These are phyloP conservation scores for Thinopyrum obtusiflorum DNA, from an alignment of 202 grass and related monocot genomes.

Conservation along the genomic window DNA sequence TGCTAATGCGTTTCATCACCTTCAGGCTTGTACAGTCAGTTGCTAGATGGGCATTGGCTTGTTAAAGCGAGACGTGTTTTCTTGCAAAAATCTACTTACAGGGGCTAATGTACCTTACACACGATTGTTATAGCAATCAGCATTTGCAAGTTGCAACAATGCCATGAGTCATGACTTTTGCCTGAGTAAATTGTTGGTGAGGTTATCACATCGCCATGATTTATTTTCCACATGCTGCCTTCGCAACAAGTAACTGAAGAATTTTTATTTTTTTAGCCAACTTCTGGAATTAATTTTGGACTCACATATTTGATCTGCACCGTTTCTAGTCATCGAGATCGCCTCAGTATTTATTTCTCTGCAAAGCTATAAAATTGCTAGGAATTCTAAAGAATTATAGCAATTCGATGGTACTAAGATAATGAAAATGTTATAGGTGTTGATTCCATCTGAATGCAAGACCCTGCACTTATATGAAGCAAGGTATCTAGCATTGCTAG, in stretches of 20 bases:
- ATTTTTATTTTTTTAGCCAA: slow-evolving; percentile 10
- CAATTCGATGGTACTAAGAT: slow-evolving; percentile 17
- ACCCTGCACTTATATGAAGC: slow-evolving; percentile 93
- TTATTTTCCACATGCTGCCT: background rate
- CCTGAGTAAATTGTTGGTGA: background rate
- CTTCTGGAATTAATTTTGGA: background rate
- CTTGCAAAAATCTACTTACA: background rate
- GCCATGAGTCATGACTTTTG: slow-evolving; percentile 3
- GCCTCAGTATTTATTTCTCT: background rate
- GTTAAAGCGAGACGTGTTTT: background rate
- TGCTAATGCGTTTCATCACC: background rate
- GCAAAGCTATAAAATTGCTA: background rate
- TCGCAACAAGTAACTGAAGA: background rate
- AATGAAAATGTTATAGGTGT: slow-evolving; percentile 47
- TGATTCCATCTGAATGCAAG: slow-evolving; percentile 92
- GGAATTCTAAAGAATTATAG: background rate
- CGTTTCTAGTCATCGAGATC: background rate
- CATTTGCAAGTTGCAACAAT: background rate
- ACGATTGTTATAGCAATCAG: background rate
- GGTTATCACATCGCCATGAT: background rate
- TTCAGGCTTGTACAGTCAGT: background rate
- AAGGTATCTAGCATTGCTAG: slow-evolving; percentile 83
- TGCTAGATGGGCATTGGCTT: background rate
- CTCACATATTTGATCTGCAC: background rate
- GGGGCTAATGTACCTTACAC: background rate